Base-by-base conservation (phyloP, 1,139 yeast species). In the Tardiomyces blankii region DNA sequence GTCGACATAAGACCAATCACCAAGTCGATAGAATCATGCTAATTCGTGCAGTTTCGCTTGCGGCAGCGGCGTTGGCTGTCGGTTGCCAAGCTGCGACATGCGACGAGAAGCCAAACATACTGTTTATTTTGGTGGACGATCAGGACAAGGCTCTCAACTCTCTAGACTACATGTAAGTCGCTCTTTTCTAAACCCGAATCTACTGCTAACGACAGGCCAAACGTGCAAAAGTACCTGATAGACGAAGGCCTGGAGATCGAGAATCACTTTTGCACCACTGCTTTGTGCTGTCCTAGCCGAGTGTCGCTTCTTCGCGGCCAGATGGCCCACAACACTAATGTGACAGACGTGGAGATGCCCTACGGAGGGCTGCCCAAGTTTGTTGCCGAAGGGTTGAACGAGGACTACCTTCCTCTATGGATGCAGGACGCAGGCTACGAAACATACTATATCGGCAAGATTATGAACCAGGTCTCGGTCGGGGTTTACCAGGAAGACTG, bases 291-390 rank as follows among this genome's bases (percentile, higher is more conserved):
- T 27, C 48, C 48, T 5, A 40, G 44, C 16, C 33, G 48, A 5
- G 48, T 46, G 19, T 38, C 41, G 9, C 28, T 46, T n/a, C 28
- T 39, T 39, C 38, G 44, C 18, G 48, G 48, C 5, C 39, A 38
- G 19, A 30, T 39, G 13, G 44, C 48, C 5, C 48, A 46, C 21
- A 46, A 46, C 39, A 46, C 48, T n/a, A 40, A 46, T 32, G 48
- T 46, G 19, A 46, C 48, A 4, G 48, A 46, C 28, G 44, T 44
- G 21, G 14, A 35, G 11, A 38, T 43, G 18, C 46, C 48, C 5
- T 46, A 46, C 35, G 48, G 48, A 12, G 48, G 48, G 6, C 40
- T 40, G 14, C 48, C 44, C 9, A 46, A 46, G 32, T 46, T 44
- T 25, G 39, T 44, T 14, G 30, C 39, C 23, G 42, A 42, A 23